Percentiles rank a stretch among this genome's conserved stretches.
phyloP scores from a whole-genome alignment of 139 green algal genomes.

The Diplosphaera chodatii region DNA sequence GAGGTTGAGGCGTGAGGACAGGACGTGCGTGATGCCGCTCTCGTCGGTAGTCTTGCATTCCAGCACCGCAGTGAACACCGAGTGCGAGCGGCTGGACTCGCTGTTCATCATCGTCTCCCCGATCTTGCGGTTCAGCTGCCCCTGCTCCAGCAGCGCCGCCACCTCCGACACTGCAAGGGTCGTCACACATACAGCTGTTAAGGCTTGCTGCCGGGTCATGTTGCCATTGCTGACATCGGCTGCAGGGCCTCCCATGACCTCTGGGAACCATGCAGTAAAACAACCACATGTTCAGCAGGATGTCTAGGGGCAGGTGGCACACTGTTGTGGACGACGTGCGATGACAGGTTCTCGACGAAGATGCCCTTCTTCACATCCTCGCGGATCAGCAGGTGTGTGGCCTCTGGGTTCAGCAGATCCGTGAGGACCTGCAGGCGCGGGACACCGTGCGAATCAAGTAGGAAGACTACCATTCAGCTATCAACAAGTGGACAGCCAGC shows the following conservation, averaged over 20 bases:
- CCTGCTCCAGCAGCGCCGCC: conserved; percentile 55
- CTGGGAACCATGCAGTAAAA: too few species aligned
- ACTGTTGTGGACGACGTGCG: conserved; percentile 69
- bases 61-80: conserved; percentile 77
- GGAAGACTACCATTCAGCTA: too few species aligned
- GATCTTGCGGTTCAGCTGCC: conserved; percentile 60
- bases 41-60: conserved; percentile 34
- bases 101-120: conserved; percentile 84
- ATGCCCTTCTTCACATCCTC: conserved; percentile 68
- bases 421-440: conserved; percentile 68
- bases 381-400: conserved; percentile 49
- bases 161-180: conserved; percentile 73
- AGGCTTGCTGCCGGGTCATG: too few species aligned
- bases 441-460: too few species aligned
- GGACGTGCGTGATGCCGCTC: conserved; percentile 50
- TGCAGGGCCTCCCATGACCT: too few species aligned
- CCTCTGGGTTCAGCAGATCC: conserved; percentile 63
- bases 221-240: too few species aligned
- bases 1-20: conserved; percentile 75
- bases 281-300: too few species aligned
- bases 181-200: too few species aligned
- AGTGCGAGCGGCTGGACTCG: conserved; percentile 80
- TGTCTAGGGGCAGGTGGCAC: too few species aligned
- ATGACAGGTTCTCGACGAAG: conserved; percentile 78
- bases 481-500: too few species aligned